These are phyloP conservation scores for Stipa capillata DNA, from an alignment of 176 grass and related monocot species.

Conservation along the genomic window DNA sequence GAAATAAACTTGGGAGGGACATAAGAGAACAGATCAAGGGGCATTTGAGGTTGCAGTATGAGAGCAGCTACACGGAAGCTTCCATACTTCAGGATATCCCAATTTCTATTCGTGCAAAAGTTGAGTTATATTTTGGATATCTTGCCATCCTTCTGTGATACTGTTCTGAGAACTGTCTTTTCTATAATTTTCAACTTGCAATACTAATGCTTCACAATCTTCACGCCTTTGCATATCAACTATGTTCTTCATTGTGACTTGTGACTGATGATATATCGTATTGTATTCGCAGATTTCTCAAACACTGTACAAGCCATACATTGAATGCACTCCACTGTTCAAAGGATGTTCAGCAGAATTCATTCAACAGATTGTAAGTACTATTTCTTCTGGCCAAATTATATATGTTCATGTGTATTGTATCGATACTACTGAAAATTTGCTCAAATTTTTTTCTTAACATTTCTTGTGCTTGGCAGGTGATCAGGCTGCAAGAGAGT, in stretches of 20 bases:
- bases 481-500: conserved; percentile 90
- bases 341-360: conserved; percentile 92
- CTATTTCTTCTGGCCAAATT: background rate
- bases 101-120: conserved; percentile 87
- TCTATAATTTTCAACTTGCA: background rate
- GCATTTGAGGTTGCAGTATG: conserved; percentile 84
- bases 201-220: background rate
- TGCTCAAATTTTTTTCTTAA: background rate
- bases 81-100: conserved; percentile 92
- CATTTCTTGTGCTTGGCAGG: conserved; percentile 30
- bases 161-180: background rate
- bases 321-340: conserved; percentile 73
- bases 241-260: background rate
- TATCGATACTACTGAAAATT: background rate
- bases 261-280: background rate
- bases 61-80: conserved; percentile 90
- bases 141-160: background rate
- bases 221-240: background rate
- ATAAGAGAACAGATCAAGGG: conserved; percentile 91
- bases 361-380: conserved; percentile 94
- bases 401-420: background rate
- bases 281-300: conserved; percentile 69
- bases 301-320: conserved; percentile 69
- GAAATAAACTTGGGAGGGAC: conserved; percentile 78
- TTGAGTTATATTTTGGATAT: background rate